Percentiles rank a stretch among this genome's conserved stretches.
Evolutionary conservation across 1,284 basidiomycete species (phyloP).

Genomic region (Psilocybe mexicana): DNA sequence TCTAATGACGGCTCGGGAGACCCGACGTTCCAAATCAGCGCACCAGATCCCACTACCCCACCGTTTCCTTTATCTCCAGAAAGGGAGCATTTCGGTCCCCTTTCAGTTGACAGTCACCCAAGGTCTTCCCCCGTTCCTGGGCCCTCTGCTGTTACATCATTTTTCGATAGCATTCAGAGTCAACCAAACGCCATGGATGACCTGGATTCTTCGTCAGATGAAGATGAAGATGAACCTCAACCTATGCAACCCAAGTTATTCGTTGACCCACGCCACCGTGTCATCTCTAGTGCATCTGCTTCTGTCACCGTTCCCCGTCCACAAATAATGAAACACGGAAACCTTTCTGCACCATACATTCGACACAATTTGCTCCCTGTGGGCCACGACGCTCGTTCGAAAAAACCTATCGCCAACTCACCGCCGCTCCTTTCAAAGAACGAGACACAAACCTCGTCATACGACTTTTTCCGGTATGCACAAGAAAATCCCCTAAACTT

Average conservation of each 20-base stretch:
- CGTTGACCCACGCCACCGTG: conserved; percentile 35
- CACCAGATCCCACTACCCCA: conserved; percentile 43
- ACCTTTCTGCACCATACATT: conserved; percentile 47
- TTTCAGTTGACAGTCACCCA: conserved; percentile 38
- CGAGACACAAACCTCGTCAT: conserved; percentile 37
- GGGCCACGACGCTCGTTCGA: conserved; percentile 20
- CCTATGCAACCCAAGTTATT: conserved; percentile 25
- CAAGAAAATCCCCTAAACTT: conserved; percentile 29
- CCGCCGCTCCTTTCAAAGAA: conserved; percentile 37
- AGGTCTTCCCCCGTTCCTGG: conserved; percentile 49
- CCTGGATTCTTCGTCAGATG: conserved; percentile 57
- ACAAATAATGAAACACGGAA: conserved; percentile 45
- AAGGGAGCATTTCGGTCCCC: conserved; percentile 20
- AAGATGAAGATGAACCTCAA: conserved; percentile 40
- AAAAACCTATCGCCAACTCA: conserved; percentile 40
- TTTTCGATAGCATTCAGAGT: conserved; percentile 72
- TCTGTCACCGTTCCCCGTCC: conserved; percentile 27
- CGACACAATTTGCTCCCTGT: conserved; percentile 29
- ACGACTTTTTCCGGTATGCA: conserved; percentile 42
- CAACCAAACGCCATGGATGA: conserved; percentile 74
- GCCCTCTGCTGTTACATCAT: conserved; percentile 63
- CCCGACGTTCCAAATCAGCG: conserved; percentile 36
- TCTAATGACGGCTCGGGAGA: conserved; percentile 19
- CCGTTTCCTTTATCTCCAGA: conserved; percentile 35
- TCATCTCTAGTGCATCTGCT: conserved; percentile 36